A percentile compares a stretch with the other conserved stretches of the same genome.
These are phyloP conservation scores for Smittium mucronatum DNA, from an alignment of 371 early-diverging fungal species.

Conservation along the genomic window DNA sequence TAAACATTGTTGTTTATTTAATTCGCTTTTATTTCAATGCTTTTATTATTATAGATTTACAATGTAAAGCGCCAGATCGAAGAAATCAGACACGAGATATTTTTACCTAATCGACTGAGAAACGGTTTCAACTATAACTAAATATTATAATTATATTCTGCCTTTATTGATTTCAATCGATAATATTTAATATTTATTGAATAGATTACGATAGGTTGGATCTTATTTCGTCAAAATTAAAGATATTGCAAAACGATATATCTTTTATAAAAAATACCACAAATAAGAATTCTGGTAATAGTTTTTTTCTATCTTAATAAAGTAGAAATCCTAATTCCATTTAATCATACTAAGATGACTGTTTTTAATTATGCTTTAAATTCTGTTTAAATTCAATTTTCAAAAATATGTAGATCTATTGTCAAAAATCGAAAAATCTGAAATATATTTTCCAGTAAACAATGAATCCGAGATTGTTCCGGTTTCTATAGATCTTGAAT, in stretches of 20 bases:
- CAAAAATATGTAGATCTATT: not conserved
- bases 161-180: no score
- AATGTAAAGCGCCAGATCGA: not conserved
- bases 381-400: no score
- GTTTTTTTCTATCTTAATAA: not conserved
- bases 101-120: not conserved
- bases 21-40: not conserved
- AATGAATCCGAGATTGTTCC: not conserved
- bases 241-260: not conserved
- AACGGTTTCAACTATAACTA: not conserved
- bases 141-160: no score
- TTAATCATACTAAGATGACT: no score
- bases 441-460: not conserved
- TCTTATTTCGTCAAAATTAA: not conserved
- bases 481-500: not conserved
- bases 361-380: no score
- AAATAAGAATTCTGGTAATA: not conserved
- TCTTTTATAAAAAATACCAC: not conserved
- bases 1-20: no score
- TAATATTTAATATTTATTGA: no score
- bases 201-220: not conserved
- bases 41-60: not conserved
- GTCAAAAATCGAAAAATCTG: not conserved
- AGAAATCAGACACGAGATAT: not conserved
- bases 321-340: no score